A percentile compares a stretch with the other conserved stretches of the same genome.
Conservation (phyloP, 1,284 basidiomycete genomes). For the Cryptococcus wingfieldii region DNA sequence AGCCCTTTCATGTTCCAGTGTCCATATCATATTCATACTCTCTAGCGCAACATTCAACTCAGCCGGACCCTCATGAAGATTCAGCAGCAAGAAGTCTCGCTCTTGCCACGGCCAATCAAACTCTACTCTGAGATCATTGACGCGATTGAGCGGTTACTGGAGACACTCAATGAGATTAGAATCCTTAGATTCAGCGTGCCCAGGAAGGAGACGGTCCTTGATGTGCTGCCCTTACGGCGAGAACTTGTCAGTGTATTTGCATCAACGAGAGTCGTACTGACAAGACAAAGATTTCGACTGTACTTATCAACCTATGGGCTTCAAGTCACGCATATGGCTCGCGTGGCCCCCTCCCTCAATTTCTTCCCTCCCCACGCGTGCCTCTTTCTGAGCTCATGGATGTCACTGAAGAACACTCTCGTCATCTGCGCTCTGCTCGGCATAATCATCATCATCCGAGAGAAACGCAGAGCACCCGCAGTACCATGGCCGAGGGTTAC, state of each 20-base stretch:
- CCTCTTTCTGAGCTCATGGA: conserved; percentile 44
- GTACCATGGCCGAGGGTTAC: conserved; percentile 7
- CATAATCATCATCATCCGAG: neutral
- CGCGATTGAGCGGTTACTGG: conserved; percentile 43
- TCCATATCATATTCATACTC: neutral
- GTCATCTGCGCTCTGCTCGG: conserved; percentile 10
- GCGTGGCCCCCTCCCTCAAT: conserved; percentile 51
- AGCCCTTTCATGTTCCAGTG: neutral
- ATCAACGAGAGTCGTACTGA: neutral
- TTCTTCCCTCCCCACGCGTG: conserved; percentile 48
- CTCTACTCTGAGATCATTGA: conserved; percentile 49
- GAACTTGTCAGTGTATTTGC: conserved; percentile 45
- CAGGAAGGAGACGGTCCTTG: conserved; percentile 48
- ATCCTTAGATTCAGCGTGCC: conserved; percentile 47
- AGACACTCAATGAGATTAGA: conserved; percentile 47
- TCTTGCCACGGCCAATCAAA: conserved; percentile 50
- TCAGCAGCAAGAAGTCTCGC: conserved; percentile 48
- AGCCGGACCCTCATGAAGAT: conserved; percentile 38
- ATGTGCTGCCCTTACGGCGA: conserved; percentile 50
- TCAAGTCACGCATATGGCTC: conserved; percentile 50
- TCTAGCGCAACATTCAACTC: conserved; percentile 28
- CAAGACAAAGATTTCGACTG: conserved; percentile 36
- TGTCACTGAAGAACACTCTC: conserved; percentile 40
- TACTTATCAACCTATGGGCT: conserved; percentile 51
- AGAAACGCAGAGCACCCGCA: too few relatives aligned